Conservation (phyloP, 2,329 filamentous ascomycete genomes). For the Alternaria arborescens region DNA sequence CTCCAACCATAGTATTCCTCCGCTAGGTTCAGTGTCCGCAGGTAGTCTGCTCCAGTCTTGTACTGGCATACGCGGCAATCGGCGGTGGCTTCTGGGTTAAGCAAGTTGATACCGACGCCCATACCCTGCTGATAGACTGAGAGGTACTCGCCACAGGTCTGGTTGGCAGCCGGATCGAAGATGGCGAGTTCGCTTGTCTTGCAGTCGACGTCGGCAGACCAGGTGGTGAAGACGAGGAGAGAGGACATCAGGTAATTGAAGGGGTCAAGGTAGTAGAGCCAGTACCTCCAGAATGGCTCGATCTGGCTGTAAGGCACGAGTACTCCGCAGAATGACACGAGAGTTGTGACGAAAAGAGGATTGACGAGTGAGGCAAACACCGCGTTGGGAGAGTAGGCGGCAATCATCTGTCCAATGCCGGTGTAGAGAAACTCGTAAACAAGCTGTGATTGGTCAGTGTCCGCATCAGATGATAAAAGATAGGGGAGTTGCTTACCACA, state of each 20-base stretch:
- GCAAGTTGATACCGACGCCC: conserved; percentile 58
- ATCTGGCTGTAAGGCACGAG: conserved; percentile 68
- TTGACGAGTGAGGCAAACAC: conserved; percentile 62
- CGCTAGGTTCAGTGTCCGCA: conserved; percentile 66
- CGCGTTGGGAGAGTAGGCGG: conserved; percentile 51
- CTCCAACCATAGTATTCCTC: conserved; percentile 73
- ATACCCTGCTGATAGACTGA: conserved; percentile 59
- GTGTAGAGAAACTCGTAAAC: conserved; percentile 57
- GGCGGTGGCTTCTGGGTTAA: conserved; percentile 66
- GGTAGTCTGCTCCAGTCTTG: conserved; percentile 64
- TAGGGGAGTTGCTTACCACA: conserved; percentile 23
- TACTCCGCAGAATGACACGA: conserved; percentile 56
- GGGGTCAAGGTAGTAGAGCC: conserved; percentile 48
- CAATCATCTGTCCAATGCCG: conserved; percentile 64
- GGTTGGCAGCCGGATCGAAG: conserved; percentile 59
- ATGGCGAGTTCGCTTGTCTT: conserved; percentile 43
- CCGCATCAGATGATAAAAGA: not conserved
- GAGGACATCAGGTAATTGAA: conserved; percentile 53
- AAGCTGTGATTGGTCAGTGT: conserved; percentile 66
- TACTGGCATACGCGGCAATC: conserved; percentile 70
- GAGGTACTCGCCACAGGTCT: conserved; percentile 68
- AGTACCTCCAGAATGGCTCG: conserved; percentile 71
- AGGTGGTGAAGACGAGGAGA: conserved; percentile 52
- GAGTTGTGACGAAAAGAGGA: conserved; percentile 20
- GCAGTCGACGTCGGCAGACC: conserved; percentile 51